phyloP scores from a whole-genome alignment of 768 basidiomycete genomes.

The Tricholoma furcatifolium region DNA sequence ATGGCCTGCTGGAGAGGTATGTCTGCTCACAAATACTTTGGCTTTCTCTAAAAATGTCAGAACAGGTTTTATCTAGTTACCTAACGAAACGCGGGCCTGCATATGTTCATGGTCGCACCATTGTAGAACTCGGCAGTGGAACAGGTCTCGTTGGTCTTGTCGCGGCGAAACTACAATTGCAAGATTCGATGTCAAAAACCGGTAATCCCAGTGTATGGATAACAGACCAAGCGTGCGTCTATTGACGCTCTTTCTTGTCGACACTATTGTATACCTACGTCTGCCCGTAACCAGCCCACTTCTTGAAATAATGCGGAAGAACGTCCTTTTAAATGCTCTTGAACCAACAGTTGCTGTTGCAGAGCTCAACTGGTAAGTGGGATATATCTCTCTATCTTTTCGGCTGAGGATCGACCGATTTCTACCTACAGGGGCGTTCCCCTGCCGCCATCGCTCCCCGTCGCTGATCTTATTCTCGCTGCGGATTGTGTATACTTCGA shows the following conservation, averaged over 20 bases:
- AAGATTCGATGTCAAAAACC: conserved; percentile 17
- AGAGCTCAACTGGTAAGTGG: conserved; percentile 79
- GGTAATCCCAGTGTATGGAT: conserved; percentile 61
- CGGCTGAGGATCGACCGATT: conserved; percentile 6
- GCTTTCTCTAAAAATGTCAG: conserved; percentile 8
- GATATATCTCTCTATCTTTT: conserved; percentile 9
- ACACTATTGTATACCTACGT: background rate
- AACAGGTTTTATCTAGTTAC: conserved; percentile 77
- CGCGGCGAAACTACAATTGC: conserved; percentile 52
- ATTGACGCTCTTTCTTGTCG: background rate
- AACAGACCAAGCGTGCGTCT: conserved; percentile 87
- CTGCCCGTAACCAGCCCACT: conserved; percentile 53
- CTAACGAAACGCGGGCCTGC: conserved; percentile 53
- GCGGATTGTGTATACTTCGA: conserved; percentile 98
- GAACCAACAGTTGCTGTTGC: conserved; percentile 49
- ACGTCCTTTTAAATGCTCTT: conserved; percentile 67
- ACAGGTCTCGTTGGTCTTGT: conserved; percentile 93
- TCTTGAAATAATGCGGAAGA: conserved; percentile 74
- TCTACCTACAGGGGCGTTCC: conserved; percentile 58
- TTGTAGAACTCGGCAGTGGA: conserved; percentile 88
- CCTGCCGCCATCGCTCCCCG: conserved; percentile 44
- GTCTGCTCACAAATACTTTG: conserved; percentile 13
- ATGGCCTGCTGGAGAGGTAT: conserved; percentile 91
- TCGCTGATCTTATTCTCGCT: conserved; percentile 73
- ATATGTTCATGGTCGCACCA: conserved; percentile 50